A percentile compares a stretch with the other conserved stretches of the same genome.
Conservation (phyloP, 139 green algal species). For the Tetraselmis chui region DNA sequence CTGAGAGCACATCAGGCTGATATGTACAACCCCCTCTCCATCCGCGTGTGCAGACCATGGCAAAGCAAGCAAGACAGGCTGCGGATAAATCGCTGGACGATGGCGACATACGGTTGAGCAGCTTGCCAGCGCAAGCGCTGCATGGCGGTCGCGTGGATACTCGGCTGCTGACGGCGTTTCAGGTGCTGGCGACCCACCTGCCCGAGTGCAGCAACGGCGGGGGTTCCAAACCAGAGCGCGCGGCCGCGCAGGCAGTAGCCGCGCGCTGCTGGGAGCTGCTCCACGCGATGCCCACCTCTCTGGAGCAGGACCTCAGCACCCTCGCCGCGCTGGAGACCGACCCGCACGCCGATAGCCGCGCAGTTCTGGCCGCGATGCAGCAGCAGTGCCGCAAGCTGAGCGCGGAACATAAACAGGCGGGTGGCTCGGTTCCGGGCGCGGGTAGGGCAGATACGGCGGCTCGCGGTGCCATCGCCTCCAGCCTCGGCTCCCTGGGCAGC, state of each 20-base stretch:
- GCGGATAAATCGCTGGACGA: conserved; percentile 10
- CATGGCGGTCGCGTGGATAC: neutral
- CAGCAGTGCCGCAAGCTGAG: neutral
- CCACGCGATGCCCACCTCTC: conserved; percentile 1
- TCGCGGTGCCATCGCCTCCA: too few relatives aligned
- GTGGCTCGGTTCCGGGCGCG: too few relatives aligned
- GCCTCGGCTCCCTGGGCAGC: neutral
- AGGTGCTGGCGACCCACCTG: neutral
- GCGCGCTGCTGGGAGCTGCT: conserved; percentile 10
- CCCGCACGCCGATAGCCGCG: neutral
- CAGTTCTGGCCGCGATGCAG: neutral
- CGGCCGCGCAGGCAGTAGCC: neutral
- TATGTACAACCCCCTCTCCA: neutral
- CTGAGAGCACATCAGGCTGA: too few relatives aligned
- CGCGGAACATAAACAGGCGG: neutral
- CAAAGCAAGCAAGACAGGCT: neutral
- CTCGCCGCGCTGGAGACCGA: conserved; percentile 10
- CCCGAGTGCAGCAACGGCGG: neutral
- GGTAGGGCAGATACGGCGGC: too few relatives aligned
- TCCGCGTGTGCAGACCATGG: neutral
- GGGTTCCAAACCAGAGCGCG: neutral
- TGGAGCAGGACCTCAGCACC: conserved; percentile 3
- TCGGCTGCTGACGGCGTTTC: neutral
- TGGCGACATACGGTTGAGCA: conserved; percentile 1
- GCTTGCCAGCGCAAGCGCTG: neutral